Base-by-base conservation (phyloP, 192 early-diverging fungal genomes). In the Backusella tuberculispora region DNA sequence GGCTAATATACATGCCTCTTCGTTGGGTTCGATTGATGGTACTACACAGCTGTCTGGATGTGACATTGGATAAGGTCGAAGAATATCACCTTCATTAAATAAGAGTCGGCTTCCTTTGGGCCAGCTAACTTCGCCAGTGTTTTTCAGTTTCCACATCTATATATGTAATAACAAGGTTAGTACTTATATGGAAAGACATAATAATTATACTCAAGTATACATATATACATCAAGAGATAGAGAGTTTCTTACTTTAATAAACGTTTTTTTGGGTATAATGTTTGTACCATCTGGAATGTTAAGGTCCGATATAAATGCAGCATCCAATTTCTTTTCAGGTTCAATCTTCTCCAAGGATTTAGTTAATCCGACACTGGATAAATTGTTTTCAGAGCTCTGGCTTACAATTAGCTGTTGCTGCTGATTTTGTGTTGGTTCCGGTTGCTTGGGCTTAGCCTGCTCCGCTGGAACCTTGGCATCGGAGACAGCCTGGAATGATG, bases 101-200 rank as follows among this genome's bases (percentile, higher is more conserved):
- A 84, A 83, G 7, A 93, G 75, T 63, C 83, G 78, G 8, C 86
- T 87, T 21, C 86, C 84, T 77, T 80, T 71, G 6, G 90, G 90
- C 92, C 92, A 93, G 72, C 85, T 84, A 45, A 24, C 53, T 41
- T 75, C 65, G 45, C 92, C 90, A 73, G 85, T 75, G 76, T 93
- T 93, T 40, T 75, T 81, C 69, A 92, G 83, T 56, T 87, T 89
- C 92, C 92, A 93, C 26, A 91, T 92, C 85, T 76, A 65, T 21
- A 45, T 17, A 37, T 14, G 15, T 40, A 26, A 60, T 26, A 26
- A 9, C 12, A 12, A 13, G 10, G 24, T 13, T 4, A 60, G 24
- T 3, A 56, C 29, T 34, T 38, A 19, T 14, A 19, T 34, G 5
- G 6, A 41, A 29, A 34, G 56, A 19, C 19, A 10, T 1, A 14